These are phyloP conservation scores for Rhodotorula graminis DNA, from an alignment of 768 basidiomycete genomes.

Conservation along the genomic window DNA sequence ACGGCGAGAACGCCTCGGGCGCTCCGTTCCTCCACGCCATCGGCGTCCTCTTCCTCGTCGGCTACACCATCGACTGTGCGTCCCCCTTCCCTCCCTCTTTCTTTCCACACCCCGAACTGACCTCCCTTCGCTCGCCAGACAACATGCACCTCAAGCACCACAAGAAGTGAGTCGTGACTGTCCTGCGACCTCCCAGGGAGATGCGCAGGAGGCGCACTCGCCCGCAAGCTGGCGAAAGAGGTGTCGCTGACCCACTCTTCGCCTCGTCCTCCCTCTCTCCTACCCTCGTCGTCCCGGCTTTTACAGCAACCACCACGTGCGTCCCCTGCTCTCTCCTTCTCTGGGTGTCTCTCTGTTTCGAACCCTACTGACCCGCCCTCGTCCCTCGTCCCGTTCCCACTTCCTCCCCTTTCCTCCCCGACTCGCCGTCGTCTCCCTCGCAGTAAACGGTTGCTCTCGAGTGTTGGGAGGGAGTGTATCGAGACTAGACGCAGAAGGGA, in stretches of 20 bases:
- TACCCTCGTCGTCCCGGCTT: background rate
- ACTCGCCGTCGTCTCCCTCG: background rate
- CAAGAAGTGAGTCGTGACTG: constrained; percentile 39
- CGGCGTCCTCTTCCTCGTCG: constrained; percentile 64
- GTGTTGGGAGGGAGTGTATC: background rate
- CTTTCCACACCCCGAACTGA: too few relatives aligned
- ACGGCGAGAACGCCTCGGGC: constrained; percentile 72
- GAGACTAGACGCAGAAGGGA: background rate
- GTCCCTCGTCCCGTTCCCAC: background rate
- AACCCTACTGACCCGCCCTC: background rate
- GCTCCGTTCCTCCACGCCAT: constrained; percentile 61
- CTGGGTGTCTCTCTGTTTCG: too few relatives aligned
- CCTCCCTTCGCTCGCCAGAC: background rate
- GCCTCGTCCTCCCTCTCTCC: too few relatives aligned
- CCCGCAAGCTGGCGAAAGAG: too few relatives aligned
- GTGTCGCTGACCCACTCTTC: background rate
- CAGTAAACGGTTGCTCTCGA: constrained; percentile 12
- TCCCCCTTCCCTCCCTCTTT: background rate
- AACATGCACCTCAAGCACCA: constrained; percentile 40
- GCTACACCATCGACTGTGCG: constrained; percentile 72
- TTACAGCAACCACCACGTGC: constrained; percentile 23
- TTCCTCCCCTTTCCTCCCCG: background rate
- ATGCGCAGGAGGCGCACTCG: too few relatives aligned
- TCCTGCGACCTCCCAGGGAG: too few relatives aligned
- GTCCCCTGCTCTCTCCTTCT: background rate